Evolutionary conservation across 2,329 filamentous ascomycete species (phyloP).

Genomic region (Fusarium sp.): DNA sequence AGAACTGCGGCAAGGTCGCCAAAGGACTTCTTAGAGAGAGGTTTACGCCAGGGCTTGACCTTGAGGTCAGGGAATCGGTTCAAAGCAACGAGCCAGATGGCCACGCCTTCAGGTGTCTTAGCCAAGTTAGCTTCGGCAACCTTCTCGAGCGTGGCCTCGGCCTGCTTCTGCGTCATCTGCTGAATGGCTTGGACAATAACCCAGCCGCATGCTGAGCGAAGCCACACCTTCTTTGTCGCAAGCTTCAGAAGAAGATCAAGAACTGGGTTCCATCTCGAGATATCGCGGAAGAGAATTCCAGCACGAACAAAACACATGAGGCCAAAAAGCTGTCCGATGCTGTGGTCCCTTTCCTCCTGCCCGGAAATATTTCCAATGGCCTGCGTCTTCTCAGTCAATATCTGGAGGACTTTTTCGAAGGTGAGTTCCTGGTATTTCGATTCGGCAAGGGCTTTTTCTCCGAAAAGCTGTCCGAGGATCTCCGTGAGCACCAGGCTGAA

Average conservation of each 20-base stretch:
- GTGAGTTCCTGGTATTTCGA: slow-evolving; percentile 64
- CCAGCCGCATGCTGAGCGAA: slow-evolving; percentile 88
- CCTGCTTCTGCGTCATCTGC: slow-evolving; percentile 68
- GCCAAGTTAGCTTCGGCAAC: slow-evolving; percentile 74
- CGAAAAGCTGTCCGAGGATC: slow-evolving; percentile 77
- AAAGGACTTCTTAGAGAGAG: slow-evolving; percentile 76
- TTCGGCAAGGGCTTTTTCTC: slow-evolving; percentile 56
- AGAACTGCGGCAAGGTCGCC: slow-evolving; percentile 78
- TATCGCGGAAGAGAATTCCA: slow-evolving; percentile 72
- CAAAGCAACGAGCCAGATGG: slow-evolving; percentile 82
- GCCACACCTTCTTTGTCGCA: slow-evolving; percentile 85
- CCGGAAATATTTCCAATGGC: slow-evolving; percentile 64
- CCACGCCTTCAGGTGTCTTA: slow-evolving; percentile 88
- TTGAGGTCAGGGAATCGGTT: slow-evolving; percentile 72
- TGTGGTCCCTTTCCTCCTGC: slow-evolving; percentile 87
- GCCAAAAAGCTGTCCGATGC: slow-evolving; percentile 88
- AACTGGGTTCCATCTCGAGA: slow-evolving; percentile 72
- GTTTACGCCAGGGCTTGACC: slow-evolving; percentile 81
- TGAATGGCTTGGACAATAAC: slow-evolving; percentile 79
- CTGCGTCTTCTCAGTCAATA: slow-evolving; percentile 67
- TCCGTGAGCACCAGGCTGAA: slow-evolving; percentile 92
- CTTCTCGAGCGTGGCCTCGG: slow-evolving; percentile 70
- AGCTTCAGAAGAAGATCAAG: slow-evolving; percentile 79
- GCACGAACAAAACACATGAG: slow-evolving; percentile 88
- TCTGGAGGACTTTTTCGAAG: slow-evolving; percentile 65